Percentiles rank a stretch among this genome's conserved stretches.
phyloP scores from a whole-genome alignment of 2,329 filamentous ascomycete genomes.

The Cladophialophora immunda region DNA sequence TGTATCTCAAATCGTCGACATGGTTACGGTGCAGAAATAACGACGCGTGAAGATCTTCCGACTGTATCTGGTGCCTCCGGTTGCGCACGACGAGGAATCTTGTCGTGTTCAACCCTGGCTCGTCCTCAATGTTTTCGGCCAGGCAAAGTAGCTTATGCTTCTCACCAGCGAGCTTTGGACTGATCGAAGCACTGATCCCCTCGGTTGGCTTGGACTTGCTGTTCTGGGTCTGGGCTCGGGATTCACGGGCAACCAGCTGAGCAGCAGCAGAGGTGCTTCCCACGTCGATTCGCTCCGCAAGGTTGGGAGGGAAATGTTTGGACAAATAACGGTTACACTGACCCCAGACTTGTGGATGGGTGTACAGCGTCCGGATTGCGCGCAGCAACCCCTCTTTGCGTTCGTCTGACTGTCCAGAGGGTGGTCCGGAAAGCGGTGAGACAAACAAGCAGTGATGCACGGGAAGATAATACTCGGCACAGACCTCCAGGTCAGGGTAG shows the following conservation, averaged over 20 bases:
- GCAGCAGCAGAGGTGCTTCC: slow-evolving; percentile 87
- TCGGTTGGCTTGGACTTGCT: slow-evolving; percentile 38
- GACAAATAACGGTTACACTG: slow-evolving; percentile 83
- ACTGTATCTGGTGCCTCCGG: slow-evolving; percentile 30
- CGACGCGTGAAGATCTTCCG: background rate
- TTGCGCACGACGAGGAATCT: slow-evolving; percentile 55
- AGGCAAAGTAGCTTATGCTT: slow-evolving; percentile 74
- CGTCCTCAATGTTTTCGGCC: slow-evolving; percentile 58
- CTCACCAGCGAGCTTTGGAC: slow-evolving; percentile 75
- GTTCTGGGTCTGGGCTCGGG: slow-evolving; percentile 8
- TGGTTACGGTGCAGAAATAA: background rate
- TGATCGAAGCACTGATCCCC: slow-evolving; percentile 77
- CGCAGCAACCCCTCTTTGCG: slow-evolving; percentile 43
- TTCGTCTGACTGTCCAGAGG: background rate
- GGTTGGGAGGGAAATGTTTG: slow-evolving; percentile 31
- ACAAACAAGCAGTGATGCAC: slow-evolving; percentile 88
- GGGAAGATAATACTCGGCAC: slow-evolving; percentile 83
- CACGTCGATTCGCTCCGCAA: slow-evolving; percentile 77
- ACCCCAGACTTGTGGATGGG: slow-evolving; percentile 93
- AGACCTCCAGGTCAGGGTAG: slow-evolving; percentile 76
- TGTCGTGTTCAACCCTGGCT: slow-evolving; percentile 54
- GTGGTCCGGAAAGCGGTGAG: slow-evolving; percentile 20
- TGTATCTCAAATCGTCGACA: slow-evolving; percentile 49
- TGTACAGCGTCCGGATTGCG: slow-evolving; percentile 77
- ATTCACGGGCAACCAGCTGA: slow-evolving; percentile 68